A percentile compares a stretch with the other conserved stretches of the same genome.
phyloP scores from a whole-genome alignment of 768 basidiomycete species.

The Lentinula guzmanii region DNA sequence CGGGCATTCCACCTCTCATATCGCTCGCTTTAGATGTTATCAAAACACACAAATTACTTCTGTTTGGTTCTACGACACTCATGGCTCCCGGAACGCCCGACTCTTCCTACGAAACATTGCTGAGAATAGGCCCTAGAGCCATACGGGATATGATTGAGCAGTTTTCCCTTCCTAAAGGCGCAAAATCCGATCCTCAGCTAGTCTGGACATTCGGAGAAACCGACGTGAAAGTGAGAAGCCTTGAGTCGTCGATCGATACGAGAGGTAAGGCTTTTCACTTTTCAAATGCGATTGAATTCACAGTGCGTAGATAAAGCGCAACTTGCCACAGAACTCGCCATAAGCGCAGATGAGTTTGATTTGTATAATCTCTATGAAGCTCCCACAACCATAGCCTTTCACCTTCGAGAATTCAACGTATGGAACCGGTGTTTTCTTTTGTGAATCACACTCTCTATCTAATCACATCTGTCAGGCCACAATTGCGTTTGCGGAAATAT shows the following conservation, averaged over 20 bases:
- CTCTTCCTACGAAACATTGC: constrained; percentile 48
- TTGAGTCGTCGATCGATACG: constrained; percentile 58
- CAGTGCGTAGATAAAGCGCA: constrained; percentile 47
- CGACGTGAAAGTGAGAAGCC: constrained; percentile 65
- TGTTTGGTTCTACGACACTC: constrained; percentile 52
- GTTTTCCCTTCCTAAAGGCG: constrained; percentile 59
- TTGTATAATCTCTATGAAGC: constrained; percentile 58
- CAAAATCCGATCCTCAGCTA: constrained; percentile 70
- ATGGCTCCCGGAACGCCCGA: constrained; percentile 66
- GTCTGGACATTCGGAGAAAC: constrained; percentile 72
- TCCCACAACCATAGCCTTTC: constrained; percentile 70
- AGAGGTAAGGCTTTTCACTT: constrained; percentile 39
- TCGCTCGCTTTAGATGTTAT: constrained; percentile 49
- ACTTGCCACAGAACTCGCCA: constrained; percentile 68
- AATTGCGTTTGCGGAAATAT: constrained; percentile 71
- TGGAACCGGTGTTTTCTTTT: constrained; percentile 13
- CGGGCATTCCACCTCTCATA: not conserved
- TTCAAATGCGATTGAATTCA: not conserved
- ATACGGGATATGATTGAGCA: constrained; percentile 79
- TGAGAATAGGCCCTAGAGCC: constrained; percentile 68
- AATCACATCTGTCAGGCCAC: constrained; percentile 50
- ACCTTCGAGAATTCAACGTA: constrained; percentile 81
- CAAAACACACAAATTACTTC: constrained; percentile 72
- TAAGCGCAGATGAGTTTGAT: constrained; percentile 79
- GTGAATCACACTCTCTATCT: not conserved